Evolutionary conservation across 345 rosid species (phyloP).

Genomic region (Gossypium anomalum): DNA sequence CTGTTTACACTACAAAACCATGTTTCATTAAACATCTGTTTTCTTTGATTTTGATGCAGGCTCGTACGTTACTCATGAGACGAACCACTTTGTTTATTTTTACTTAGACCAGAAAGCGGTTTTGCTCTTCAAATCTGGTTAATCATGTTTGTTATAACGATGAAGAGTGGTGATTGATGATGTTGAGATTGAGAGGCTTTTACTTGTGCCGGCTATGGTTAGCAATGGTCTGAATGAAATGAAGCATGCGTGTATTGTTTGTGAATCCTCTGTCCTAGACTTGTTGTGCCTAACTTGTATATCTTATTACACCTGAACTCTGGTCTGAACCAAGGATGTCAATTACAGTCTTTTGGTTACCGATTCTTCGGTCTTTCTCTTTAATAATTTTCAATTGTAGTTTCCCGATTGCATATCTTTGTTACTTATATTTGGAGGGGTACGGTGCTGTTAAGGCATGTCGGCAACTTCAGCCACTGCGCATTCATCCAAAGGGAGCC

Average conservation of each 20-base stretch:
- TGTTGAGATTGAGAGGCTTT: background rate
- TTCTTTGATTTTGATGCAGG: slow-evolving; percentile 42
- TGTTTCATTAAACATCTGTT: slow-evolving; percentile 2
- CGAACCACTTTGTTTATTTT: slow-evolving; percentile 93
- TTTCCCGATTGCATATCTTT: background rate
- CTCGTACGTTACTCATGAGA: slow-evolving; percentile 95
- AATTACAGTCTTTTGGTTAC: background rate
- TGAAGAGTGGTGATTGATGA: slow-evolving; percentile 11
- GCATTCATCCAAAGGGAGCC: background rate
- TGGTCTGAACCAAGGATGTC: background rate
- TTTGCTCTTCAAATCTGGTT: slow-evolving; percentile 93
- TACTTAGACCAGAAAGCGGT: slow-evolving; percentile 91
- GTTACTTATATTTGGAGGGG: background rate
- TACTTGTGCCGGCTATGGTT: slow-evolving; percentile 13
- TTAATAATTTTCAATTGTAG: background rate
- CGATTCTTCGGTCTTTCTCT: background rate
- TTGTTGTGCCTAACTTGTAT: slow-evolving; percentile 32
- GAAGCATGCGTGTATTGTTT: slow-evolving; percentile 23
- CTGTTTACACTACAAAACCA: background rate
- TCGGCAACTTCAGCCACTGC: background rate
- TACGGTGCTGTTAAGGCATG: too few species aligned
- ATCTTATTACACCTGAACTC: slow-evolving; percentile 24
- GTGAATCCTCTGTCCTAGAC: slow-evolving; percentile 22
- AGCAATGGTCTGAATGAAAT: slow-evolving; percentile 27
- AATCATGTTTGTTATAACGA: slow-evolving; percentile 7